Evolutionary conservation across 2,329 filamentous ascomycete genomes (phyloP), one percentile per base, ranked within the genome.

Genomic region (Scedosporium apiospermum): DNA sequence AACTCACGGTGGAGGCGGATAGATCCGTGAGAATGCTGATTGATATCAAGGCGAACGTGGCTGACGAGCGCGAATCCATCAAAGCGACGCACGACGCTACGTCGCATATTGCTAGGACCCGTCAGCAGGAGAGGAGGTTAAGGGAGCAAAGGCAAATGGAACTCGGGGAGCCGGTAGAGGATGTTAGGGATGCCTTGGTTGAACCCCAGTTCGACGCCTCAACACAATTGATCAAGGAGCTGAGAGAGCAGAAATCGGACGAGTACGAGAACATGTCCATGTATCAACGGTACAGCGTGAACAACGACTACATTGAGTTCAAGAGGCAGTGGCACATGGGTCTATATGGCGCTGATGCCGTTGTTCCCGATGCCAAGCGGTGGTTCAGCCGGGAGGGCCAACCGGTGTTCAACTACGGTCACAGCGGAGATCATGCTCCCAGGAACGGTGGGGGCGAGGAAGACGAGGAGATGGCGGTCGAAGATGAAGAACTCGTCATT

Each of bases 401-500:
- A 46, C 79, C 81, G 3, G 73, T 76, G 65, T 67, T 63, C 38
- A 62, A 65, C 41, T 60, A 62, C 53, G 51, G 67, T 55, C 38
- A 53, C 27, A 14, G 73, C 73, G 23, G 78, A 80, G 60, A 80
- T 82, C 1, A 72, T 76, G 70, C 58, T 42, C 10, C 68, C 67
- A 10, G 30, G 16, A 38, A 61, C 49, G 74, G 67, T 46, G 74
- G 67, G 3, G 78, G 73, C 2, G 79, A 81, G 1, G 84, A 83
- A 4, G 80, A 55, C 23, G 51, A 55, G 23, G 51, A 55, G 7
- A 55, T 26, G 51, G 21, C 21, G 23, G 51, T 30, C 21, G 51
- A 81, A 16, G 87, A 88, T 62, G 87, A 89, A 21, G 89, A 93
- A 51, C 78, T 93, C 26, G 81, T 87, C 1, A 81, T 93, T 34